Evolutionary conservation across 352 stramenopile species (phyloP), one percentile per base, ranked within the genome.

Genomic region (Phytopythium montanum): DNA sequence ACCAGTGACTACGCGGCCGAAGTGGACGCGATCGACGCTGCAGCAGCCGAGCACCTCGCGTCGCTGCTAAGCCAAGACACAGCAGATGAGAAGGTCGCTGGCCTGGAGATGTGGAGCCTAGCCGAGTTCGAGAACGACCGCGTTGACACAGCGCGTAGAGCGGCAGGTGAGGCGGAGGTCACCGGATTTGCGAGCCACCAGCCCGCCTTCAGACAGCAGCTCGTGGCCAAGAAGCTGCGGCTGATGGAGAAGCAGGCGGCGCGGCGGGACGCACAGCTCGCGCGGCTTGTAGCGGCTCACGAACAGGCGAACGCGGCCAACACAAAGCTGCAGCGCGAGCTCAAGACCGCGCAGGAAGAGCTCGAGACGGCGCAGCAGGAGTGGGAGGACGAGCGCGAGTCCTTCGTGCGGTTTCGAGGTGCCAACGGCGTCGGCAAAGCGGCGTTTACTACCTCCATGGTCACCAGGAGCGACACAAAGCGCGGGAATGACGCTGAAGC

Each of bases 351-450:
- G 14, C 65, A 84, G 9, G 66, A 85, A 18, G 76, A 79, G 33
- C 70, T 90, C 49, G 54, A 60, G 8, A 66, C 71, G 0, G 75
- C 76, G 3, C 78, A 90, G 44, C 66, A 83, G 19, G 73, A 80
- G 29, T 90, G 80, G 77, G 83, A 92, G 48, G 65, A 88, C n/a
- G 75, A 91, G 49, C 83, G 80, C 44, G 67, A 68, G 14, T 62
- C 62, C 1, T 61, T 88, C 31, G 14, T 88, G 49, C 61, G 75
- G 6, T 79, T 79, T 52, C 75, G 75, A 59, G 70, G 69, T 19
- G 31, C 56, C 18, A 45, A 29, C 29, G 34, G 33, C 3, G 52
- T 31, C 10, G 56, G 59, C 38, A 61, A 62, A 18, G 56, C 52
- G 2, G 66, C 53, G 14, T 67, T 65, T 19, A 16, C 25, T 6